Base-by-base conservation (phyloP, 768 basidiomycete genomes). In the Mycena vitilis region DNA sequence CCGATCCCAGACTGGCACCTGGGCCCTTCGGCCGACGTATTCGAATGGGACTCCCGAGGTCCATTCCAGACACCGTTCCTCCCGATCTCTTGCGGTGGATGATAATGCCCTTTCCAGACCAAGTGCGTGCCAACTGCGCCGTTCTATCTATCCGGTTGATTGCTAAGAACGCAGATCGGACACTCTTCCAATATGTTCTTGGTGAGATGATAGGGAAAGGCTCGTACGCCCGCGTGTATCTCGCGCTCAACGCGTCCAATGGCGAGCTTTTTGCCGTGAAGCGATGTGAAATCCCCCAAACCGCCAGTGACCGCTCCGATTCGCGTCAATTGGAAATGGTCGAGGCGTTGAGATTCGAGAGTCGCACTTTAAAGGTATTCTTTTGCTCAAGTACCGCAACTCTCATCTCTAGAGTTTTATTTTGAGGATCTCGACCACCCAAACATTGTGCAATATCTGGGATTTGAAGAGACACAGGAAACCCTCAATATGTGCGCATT, bases 231-330 rank as follows among this genome's bases (percentile, higher is more conserved):
- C 87, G 88, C 56, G 96, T 98, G n/a, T 98, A 94, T 75, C 85
- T 96, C 68, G 65, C 91, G 0, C 81, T 98, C 58, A 98, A 97
- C 78, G 92, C 91, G 44, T 94, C 89, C 3, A 95, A 92, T 0
- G 95, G 95, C 40, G 94, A 97, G 77, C 90, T 97, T 83, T 92
- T 98, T 76, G 96, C 96, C 4, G 96, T 98, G 68, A 98, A 98
- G 80, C 96, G 97, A 78, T 96, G 98, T 38, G 96, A 98, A 77
- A 83, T 94, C 65, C 94, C 93, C 0, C 85, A 86, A 44, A 92
- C 91, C 18, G 84, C 86, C 22, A 89, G 88, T 71, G 93, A 95
- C 78, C 88, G 87, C 74, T 84, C 83, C 61, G 88, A 93, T 75
- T 79, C 83, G 57, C 85, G 90, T 37, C 89, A 94, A 71, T 78